Base-by-base conservation (phyloP, 495 filamentous ascomycete species). In the Chaetomium fimeti region DNA sequence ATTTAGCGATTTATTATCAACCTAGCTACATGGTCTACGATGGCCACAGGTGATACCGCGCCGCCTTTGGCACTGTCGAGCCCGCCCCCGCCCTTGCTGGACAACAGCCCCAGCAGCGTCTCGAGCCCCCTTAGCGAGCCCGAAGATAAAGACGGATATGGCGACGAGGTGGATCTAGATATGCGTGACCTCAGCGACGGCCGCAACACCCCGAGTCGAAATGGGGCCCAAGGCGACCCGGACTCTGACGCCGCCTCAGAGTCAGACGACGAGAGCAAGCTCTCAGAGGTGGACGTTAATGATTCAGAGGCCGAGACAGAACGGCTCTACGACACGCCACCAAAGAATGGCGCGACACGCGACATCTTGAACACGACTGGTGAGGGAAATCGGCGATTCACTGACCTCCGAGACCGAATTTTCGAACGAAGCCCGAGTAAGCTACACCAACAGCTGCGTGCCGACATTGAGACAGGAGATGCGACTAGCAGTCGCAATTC, bases 271-370 rank as follows among this genome's bases (percentile, higher is more conserved):
- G 71, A 74, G 52, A 74, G 66, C 69, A 79, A 82, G 56, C 71
- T 80, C 61, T 82, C 79, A 20, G 79, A 81, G 51, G 87, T 88
- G 59, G 79, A 81, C 60, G 87, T 88, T 62, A 89, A 89, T 68
- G 93, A 98, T 77, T 96, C 94, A n/a, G 94, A 98, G 76, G 94
- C 95, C 29, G 94, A 97, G 79, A 98, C 94, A 9, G 95, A 98
- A 78, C 87, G 95, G 57, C 83, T 98, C 69, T 93, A 95, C 68
- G 87, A 90, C 71, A 93, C 93, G n/a, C 95, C 94, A 24, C 86
- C 89, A 62, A 91, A 93, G 66, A 77, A 80, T 68, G 82, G 82
- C 68, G 81, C 83, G 65, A 81, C 81, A 68, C 84, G 89, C 74
- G 87, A 91, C 54, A 80, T 87, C 9, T 67, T 89, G 22, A 83